Conservation (phyloP, 768 basidiomycete genomes). For the Kwoniella mangroviensis region DNA sequence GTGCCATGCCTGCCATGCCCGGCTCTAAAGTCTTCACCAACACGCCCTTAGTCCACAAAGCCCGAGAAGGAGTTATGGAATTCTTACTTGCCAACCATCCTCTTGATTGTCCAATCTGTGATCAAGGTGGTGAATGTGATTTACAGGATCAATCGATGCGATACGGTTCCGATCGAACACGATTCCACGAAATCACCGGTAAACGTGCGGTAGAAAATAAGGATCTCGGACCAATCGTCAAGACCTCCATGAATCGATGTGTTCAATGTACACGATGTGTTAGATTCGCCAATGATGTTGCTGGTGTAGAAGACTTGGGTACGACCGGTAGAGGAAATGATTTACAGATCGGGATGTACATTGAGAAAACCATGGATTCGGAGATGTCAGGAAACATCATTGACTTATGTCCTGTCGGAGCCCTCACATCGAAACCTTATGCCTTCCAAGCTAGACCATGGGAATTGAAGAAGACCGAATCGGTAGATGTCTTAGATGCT, state of each 20-base stretch:
- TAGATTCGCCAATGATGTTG: slow-evolving; percentile 98
- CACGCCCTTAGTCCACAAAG: slow-evolving; percentile 70
- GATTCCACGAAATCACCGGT: slow-evolving; percentile 97
- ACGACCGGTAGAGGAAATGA: slow-evolving; percentile 97
- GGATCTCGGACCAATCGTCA: slow-evolving; percentile 94
- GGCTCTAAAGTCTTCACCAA: slow-evolving; percentile 92
- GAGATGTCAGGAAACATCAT: slow-evolving; percentile 96
- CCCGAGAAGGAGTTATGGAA: slow-evolving; percentile 97
- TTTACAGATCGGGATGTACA: slow-evolving; percentile 97
- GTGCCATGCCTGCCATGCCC: slow-evolving; percentile 98
- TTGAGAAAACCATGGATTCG: slow-evolving; percentile 95
- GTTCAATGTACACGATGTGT: slow-evolving; percentile 99
- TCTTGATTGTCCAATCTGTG: slow-evolving; percentile 96
- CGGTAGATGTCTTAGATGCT: slow-evolving; percentile 92
- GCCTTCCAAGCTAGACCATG: slow-evolving; percentile 96
- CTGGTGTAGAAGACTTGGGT: slow-evolving; percentile 95
- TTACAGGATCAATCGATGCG: slow-evolving; percentile 99
- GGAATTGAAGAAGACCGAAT: slow-evolving; percentile 98
- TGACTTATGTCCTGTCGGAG: slow-evolving; percentile 97
- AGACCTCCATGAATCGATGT: slow-evolving; percentile 98
- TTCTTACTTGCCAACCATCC: slow-evolving; percentile 97
- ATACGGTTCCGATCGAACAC: slow-evolving; percentile 94
- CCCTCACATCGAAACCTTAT: slow-evolving; percentile 96
- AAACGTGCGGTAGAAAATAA: slow-evolving; percentile 99
- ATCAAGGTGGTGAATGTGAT: slow-evolving; percentile 98